Evolutionary conservation across 2,329 filamentous ascomycete species (phyloP).

Genomic region (Aspergillus sp.): DNA sequence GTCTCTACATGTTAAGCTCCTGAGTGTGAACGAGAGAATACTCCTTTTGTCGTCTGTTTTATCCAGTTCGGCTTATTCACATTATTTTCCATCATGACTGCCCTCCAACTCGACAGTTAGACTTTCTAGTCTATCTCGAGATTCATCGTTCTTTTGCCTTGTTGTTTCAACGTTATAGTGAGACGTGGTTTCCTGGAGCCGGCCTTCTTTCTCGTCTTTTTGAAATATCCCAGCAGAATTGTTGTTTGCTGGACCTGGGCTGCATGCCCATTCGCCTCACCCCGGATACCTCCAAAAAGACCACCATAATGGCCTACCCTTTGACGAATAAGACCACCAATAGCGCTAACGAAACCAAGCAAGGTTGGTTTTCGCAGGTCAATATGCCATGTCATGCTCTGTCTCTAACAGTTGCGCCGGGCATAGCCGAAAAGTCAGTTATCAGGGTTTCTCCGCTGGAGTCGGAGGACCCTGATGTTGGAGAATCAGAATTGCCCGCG

Average conservation of each 20-base stretch:
- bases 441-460: conserved; percentile 7
- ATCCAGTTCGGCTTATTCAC: not conserved
- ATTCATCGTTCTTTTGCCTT: not conserved
- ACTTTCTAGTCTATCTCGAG: conserved; percentile 13
- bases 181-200: not conserved
- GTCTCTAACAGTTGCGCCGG: not conserved
- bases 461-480: conserved; percentile 22
- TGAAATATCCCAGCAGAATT: not conserved
- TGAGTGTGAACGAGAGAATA: not conserved
- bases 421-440: not conserved
- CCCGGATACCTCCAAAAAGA: not conserved
- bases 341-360: conserved; percentile 12
- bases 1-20: not conserved
- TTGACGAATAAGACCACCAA: conserved; percentile 17
- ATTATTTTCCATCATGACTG: conserved; percentile 13
- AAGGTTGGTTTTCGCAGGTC: conserved; percentile 4
- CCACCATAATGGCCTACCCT: conserved; percentile 17
- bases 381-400: not conserved
- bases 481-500: conserved; percentile 44
- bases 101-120: conserved; percentile 12
- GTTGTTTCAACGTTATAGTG: not conserved
- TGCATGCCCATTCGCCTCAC: not conserved
- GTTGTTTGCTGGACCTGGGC: not conserved
- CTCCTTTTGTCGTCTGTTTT: not conserved
- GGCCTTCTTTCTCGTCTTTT: not conserved